Evolutionary conservation across 2,329 filamentous ascomycete genomes (phyloP).

Genomic region (Aspergillus jensenii): DNA sequence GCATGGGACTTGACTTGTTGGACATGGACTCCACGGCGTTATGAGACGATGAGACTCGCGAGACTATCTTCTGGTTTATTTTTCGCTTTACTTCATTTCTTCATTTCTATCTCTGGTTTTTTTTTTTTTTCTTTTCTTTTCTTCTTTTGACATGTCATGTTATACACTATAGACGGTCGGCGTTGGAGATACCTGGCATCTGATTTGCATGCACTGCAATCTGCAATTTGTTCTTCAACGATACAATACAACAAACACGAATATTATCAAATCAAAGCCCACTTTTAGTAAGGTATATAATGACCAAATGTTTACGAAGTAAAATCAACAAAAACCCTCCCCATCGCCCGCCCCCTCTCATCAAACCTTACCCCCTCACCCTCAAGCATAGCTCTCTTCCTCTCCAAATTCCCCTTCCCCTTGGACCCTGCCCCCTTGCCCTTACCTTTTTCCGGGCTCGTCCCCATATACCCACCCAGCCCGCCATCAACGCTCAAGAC

Average conservation of each 20-base stretch:
- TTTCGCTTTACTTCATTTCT: not conserved
- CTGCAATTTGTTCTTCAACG: not conserved
- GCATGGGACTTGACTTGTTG: slow-evolving; percentile 1
- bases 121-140: not conserved
- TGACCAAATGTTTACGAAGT: not conserved
- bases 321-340: slow-evolving; percentile 22
- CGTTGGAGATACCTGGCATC: slow-evolving; percentile 7
- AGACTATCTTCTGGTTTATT: not conserved
- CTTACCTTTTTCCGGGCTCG: slow-evolving; percentile 26
- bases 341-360: slow-evolving; percentile 25
- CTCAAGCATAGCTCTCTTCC: slow-evolving; percentile 35
- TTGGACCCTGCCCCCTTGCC: slow-evolving; percentile 37
- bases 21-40: slow-evolving; percentile 8
- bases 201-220: not conserved
- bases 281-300: no score
- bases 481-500: slow-evolving; percentile 71
- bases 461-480: slow-evolving; percentile 53
- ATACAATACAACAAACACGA: not conserved
- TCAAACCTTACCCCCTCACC: slow-evolving; percentile 38
- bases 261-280: not conserved
- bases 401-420: slow-evolving; percentile 38
- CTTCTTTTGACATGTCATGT: not conserved
- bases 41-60: slow-evolving; percentile 9
- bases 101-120: not conserved
- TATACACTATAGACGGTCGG: slow-evolving; percentile 10